Base-by-base conservation (phyloP, 495 filamentous ascomycete species). In the Lasiosphaeria ovina region DNA sequence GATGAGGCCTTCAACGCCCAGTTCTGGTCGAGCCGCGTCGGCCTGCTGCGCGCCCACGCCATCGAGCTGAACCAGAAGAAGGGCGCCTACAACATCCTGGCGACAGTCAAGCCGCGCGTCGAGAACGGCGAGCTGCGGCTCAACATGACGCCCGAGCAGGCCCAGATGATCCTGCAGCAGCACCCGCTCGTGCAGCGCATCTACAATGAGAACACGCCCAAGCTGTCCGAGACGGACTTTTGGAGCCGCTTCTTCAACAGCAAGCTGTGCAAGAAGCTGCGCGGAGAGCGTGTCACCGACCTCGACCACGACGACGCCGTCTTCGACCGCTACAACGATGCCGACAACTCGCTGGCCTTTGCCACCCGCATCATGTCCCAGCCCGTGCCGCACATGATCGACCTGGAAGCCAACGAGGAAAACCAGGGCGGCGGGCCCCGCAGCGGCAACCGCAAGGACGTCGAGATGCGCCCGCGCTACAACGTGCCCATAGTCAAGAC, bases 171-270 rank as follows among this genome's bases (percentile, higher is more conserved):
- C 57, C 93, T 98, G 72, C 84, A 83, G 51, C 93, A 97, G 71
- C 92, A 98, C 72, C 91, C 94, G 10, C 80, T 98, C 8, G 89
- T 98, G 54, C 90, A 89, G 69, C 84, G 85, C 10, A 92, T 94
- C 7, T 98, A 96, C 70, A 92, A 98, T 66, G 92, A 97, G 65
- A 90, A 89, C 66, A 92, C 97, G 6, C 95, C 94, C 3, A 90
- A 89, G 60, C 69, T 96, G 33, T 82, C 76, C 47, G 90, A 95
- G 67, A 79, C 81, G 57, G 85, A 88, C 34, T 98, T 98, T 71
- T 98, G 93, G 93, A 86, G 85, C 11, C 82, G 89, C 47, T 98
- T 98, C 73, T 98, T 98, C 75, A 82, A 88, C 65, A 93, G 90
- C 70, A 82, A 89, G 49, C 78, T 98, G 14, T 92, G 90, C 59